Evolutionary conservation across 352 stramenopile species (phyloP).

Genomic region (Phytopythium oedochilum): DNA sequence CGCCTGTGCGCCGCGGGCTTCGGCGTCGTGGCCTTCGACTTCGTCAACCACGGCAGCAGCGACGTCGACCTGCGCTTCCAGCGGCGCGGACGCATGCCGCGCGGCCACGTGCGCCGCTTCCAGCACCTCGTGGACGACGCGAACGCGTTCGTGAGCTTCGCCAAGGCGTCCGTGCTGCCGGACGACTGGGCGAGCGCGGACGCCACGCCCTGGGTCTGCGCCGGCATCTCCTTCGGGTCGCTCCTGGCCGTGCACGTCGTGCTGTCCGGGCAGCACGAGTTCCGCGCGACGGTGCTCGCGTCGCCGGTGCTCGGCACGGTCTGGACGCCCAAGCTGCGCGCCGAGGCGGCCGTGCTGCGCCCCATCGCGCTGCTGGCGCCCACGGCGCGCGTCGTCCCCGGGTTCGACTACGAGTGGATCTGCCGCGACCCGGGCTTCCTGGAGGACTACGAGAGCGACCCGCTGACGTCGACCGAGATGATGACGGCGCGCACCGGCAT

Average conservation of each 20-base stretch:
- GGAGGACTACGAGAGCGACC: constrained; percentile 23
- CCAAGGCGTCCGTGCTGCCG: no score
- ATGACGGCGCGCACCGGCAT: constrained; percentile 41
- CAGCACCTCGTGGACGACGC: constrained; percentile 50
- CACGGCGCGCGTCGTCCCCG: constrained; percentile 23
- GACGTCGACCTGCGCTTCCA: constrained; percentile 24
- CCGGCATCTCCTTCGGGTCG: constrained; percentile 27
- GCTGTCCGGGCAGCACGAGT: constrained; percentile 16
- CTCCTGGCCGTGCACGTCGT: constrained; percentile 27
- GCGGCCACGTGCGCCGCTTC: constrained; percentile 29
- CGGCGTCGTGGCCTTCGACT: constrained; percentile 40
- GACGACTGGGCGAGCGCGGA: no score
- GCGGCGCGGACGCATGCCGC: no score
- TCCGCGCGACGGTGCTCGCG: constrained; percentile 20
- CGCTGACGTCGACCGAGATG: constrained; percentile 24
- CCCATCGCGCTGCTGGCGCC: constrained; percentile 14
- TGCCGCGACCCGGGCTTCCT: constrained; percentile 21
- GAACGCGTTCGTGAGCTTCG: constrained; percentile 35
- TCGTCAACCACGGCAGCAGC: constrained; percentile 40
- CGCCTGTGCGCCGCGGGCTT: constrained; percentile 30
- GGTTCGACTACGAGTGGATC: constrained; percentile 17
- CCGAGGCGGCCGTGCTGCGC: constrained; percentile 15
- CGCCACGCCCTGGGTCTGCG: constrained; percentile 17
- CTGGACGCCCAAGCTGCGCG: constrained; percentile 12
- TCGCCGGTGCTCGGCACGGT: constrained; percentile 17